Evolutionary conservation across 495 filamentous ascomycete genomes (phyloP).

Genomic region (Lophium mytilinum): DNA sequence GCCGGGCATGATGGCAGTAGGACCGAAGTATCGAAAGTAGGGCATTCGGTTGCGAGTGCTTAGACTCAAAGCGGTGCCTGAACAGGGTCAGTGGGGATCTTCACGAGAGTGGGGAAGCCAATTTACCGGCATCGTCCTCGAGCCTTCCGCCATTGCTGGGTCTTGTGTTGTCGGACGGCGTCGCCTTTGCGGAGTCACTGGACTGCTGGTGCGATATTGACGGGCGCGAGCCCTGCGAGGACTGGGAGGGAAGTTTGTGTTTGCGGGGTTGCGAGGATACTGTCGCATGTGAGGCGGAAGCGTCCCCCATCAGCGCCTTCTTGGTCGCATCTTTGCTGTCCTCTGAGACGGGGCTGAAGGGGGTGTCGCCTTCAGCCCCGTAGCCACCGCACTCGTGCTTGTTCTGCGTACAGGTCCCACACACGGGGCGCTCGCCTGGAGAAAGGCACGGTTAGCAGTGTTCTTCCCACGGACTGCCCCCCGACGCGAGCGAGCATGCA

Average conservation of each 20-base stretch:
- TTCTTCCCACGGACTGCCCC: neutral
- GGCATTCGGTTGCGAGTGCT: constrained; percentile 59
- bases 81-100: no score
- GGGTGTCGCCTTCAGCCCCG: constrained; percentile 11
- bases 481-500: neutral
- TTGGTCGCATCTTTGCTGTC: constrained; percentile 9
- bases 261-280: constrained; percentile 1
- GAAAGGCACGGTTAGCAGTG: neutral
- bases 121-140: constrained; percentile 1
- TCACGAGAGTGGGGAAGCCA: neutral
- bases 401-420: constrained; percentile 33
- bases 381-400: constrained; percentile 34
- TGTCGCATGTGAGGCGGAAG: neutral
- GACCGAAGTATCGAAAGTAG: constrained; percentile 82
- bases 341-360: neutral
- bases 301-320: constrained; percentile 6
- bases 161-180: neutral
- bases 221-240: constrained; percentile 4
- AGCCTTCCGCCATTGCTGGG: constrained; percentile 13
- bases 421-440: constrained; percentile 29
- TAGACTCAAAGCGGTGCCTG: constrained; percentile 14
- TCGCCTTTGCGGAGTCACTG: neutral
- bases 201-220: constrained; percentile 6
- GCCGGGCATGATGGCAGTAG: constrained; percentile 83
- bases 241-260: neutral